Evolutionary conservation across 2,329 filamentous ascomycete species (phyloP).

Genomic region (Ceratocystis papillata): DNA sequence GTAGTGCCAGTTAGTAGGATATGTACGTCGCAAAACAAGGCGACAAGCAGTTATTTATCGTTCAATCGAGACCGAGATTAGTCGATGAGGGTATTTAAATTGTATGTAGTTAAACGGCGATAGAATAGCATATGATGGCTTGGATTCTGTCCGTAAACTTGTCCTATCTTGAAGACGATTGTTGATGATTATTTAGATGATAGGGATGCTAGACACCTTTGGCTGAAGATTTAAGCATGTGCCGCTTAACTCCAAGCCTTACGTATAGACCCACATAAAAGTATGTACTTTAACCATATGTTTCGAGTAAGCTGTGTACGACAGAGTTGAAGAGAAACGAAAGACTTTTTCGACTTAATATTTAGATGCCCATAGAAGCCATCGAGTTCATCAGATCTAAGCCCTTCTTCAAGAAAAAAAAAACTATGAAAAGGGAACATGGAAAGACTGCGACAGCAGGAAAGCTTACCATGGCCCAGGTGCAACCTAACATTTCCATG

Average conservation of each 20-base stretch:
- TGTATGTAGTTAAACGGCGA: not conserved
- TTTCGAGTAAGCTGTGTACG: not conserved
- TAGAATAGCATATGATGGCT: not conserved
- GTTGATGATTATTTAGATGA: not conserved
- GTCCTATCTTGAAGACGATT: not conserved
- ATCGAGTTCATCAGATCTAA: too few relatives aligned
- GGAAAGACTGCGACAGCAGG: not conserved
- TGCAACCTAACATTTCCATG: not conserved
- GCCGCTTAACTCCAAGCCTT: constrained; percentile 2
- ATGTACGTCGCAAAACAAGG: constrained; percentile 4
- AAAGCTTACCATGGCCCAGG: not conserved
- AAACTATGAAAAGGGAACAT: not conserved
- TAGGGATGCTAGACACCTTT: too few relatives aligned
- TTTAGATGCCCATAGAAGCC: too few relatives aligned
- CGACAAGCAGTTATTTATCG: not conserved
- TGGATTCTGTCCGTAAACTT: not conserved
- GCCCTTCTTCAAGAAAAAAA: not conserved
- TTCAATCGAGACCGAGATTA: not conserved
- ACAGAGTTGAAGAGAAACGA: too few relatives aligned
- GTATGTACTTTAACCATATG: not conserved
- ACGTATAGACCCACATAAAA: not conserved
- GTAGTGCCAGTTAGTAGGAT: not conserved
- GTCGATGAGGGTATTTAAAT: not conserved
- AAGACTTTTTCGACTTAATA: too few relatives aligned
- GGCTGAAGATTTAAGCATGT: constrained; percentile 2